Base-by-base conservation (phyloP, 148 eudicot species). In the Rhododendron molle region DNA sequence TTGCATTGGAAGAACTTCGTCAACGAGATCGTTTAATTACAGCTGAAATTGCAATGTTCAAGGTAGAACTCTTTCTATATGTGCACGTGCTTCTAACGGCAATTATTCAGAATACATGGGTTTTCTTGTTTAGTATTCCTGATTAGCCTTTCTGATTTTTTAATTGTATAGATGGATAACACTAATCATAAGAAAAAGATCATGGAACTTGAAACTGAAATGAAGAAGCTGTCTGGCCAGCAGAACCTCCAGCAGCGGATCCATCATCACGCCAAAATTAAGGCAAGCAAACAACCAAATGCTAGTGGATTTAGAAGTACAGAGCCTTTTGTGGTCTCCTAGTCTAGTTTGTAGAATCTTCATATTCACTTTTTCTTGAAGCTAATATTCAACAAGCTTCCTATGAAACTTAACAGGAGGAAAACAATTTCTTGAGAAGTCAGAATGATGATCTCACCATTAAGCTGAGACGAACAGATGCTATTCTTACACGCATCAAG, bases 241-340 rank as follows among this genome's bases (percentile, higher is more conserved):
- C 98, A 97, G 76, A 95, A 95, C 84, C 89, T 97, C 81, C 99
- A 97, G 62, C 98, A 95, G 81, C 98, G 96, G 43, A 94, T 97
- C 83, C 98, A 94, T 85, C 99, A 95, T 90, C 99, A 95, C 81
- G 96, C 98, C 73, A 97, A 97, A 91, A 95, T 95, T 60, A 97
- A 97, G 95, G 99, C 82, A 91, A 93, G 86, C 81, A 6, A 71
- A 71, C 15, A 30, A 71, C 14, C 26, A 69, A 38, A 3, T 26
- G 30, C 46, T 20, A 38, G 30, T 69, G 15, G 32, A 49, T 67
- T 40, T 73, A 47, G 43, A 72, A 72, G 3, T 52, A 60, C 28
- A 38, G 4, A 34, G 49, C 43, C 28, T 40, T 30, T 71, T 43
- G 62, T 10, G 62, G 56, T n/a, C 65, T 26, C 14, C 54, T 81